phyloP scores from a whole-genome alignment of 164 flowering plant species.

The Pachysandra terminalis region DNA sequence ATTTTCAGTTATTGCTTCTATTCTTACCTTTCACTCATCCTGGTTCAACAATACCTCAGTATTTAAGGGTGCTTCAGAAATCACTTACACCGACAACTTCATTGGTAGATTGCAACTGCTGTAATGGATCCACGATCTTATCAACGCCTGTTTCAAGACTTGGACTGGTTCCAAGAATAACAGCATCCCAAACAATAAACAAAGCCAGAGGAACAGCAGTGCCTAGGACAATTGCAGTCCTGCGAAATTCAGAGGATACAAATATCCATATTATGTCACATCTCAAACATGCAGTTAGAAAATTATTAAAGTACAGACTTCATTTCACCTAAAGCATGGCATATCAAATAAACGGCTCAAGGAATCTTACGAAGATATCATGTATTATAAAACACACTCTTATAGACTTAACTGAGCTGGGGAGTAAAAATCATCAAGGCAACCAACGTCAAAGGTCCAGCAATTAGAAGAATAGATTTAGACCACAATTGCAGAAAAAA shows the following conservation, averaged over 20 bases:
- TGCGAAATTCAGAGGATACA: constrained; percentile 27
- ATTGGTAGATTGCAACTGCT: constrained; percentile 60
- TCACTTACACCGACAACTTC: constrained; percentile 77
- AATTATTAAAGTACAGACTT: neutral
- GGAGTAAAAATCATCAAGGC: too few species aligned
- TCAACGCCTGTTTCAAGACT: constrained; percentile 34
- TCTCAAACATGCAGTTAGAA: neutral
- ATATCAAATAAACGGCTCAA: neutral
- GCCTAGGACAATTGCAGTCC: constrained; percentile 85
- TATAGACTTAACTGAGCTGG: too few species aligned
- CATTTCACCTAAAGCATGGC: neutral
- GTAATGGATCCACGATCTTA: constrained; percentile 61
- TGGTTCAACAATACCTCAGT: neutral
- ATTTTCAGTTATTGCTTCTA: neutral
- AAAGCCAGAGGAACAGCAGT: constrained; percentile 82
- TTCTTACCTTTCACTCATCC: neutral
- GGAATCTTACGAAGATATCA: neutral
- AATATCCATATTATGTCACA: neutral
- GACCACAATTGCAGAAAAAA: too few species aligned
- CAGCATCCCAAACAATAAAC: constrained; percentile 91
- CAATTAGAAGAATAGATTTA: too few species aligned
- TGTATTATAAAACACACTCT: too few species aligned
- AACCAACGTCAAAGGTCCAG: too few species aligned
- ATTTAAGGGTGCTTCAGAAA: neutral
- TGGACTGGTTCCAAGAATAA: constrained; percentile 71